A percentile compares a stretch with the other conserved stretches of the same genome.
phyloP scores from a whole-genome alignment of 805 yeast genomes.

The Brettanomyces anomalus region DNA sequence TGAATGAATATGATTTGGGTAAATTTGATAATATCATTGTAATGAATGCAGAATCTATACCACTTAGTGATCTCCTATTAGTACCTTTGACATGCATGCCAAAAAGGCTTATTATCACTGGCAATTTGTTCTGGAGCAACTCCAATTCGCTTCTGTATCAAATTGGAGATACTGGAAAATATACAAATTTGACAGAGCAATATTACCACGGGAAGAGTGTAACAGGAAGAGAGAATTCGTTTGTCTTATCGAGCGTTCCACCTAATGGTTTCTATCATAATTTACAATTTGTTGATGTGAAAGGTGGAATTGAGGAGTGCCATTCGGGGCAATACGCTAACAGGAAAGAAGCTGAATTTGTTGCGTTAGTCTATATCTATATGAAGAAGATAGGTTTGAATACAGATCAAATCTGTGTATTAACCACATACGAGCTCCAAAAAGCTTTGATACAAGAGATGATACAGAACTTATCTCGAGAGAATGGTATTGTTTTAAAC shows the following conservation, averaged over 20 bases:
- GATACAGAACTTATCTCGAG: slow-evolving; percentile 21
- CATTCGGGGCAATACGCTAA: slow-evolving; percentile 26
- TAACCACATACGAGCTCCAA: slow-evolving; percentile 34
- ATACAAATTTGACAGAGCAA: slow-evolving; percentile 1
- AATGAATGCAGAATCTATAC: slow-evolving; percentile 25
- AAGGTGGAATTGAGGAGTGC: slow-evolving; percentile 21
- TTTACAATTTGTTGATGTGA: slow-evolving; percentile 25
- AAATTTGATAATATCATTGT: slow-evolving; percentile 21
- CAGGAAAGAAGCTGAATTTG: slow-evolving; percentile 39
- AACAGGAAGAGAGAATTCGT: background rate
- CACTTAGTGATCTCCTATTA: slow-evolving; percentile 21
- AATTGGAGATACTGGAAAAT: background rate
- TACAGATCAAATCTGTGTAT: slow-evolving; percentile 27
- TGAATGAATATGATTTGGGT: background rate
- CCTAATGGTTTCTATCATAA: slow-evolving; percentile 26
- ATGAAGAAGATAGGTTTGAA: slow-evolving; percentile 38
- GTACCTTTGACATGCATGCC: slow-evolving; percentile 1
- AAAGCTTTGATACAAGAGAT: slow-evolving; percentile 33
- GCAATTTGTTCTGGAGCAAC: slow-evolving; percentile 18
- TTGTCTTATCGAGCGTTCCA: background rate
- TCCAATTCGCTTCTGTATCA: slow-evolving; percentile 4
- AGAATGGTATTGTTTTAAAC: background rate
- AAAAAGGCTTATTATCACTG: slow-evolving; percentile 26
- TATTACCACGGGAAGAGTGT: slow-evolving; percentile 4
- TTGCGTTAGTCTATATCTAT: slow-evolving; percentile 36